Evolutionary conservation across 495 filamentous ascomycete genomes (phyloP).

Genomic region (Penicillium parvum): DNA sequence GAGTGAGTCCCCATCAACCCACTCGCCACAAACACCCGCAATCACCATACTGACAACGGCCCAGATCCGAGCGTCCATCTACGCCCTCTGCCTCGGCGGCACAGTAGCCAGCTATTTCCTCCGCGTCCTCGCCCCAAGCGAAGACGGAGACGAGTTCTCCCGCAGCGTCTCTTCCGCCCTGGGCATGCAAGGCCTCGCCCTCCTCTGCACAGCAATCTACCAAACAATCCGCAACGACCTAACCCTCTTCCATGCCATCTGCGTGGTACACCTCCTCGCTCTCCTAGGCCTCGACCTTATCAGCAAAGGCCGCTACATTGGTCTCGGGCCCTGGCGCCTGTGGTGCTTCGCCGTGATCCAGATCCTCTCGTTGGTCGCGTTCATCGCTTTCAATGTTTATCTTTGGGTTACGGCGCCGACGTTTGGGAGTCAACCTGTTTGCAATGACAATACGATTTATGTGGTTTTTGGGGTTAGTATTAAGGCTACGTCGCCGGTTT

Average conservation of each 20-base stretch:
- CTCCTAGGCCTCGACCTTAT: slow-evolving; percentile 12
- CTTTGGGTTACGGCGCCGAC: slow-evolving; percentile 14
- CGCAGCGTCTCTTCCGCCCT: slow-evolving; percentile 15
- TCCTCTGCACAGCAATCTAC: slow-evolving; percentile 20
- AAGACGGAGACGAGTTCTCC: slow-evolving; percentile 17
- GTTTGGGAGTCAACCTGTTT: slow-evolving; percentile 13
- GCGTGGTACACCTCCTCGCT: slow-evolving; percentile 15
- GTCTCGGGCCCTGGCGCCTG: slow-evolving; percentile 13
- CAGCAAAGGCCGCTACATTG: slow-evolving; percentile 18
- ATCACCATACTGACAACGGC: no score
- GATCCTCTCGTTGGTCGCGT: slow-evolving; percentile 11
- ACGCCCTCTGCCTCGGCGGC: slow-evolving; percentile 16
- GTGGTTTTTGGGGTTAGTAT: slow-evolving; percentile 18
- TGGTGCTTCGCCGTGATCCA: slow-evolving; percentile 12
- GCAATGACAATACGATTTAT: slow-evolving; percentile 11
- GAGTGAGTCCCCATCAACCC: slow-evolving; percentile 4
- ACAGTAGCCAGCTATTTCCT: slow-evolving; percentile 15
- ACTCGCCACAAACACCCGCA: background rate
- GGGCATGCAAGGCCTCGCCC: slow-evolving; percentile 16
- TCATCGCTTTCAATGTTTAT: slow-evolving; percentile 16
- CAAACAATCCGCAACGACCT: slow-evolving; percentile 14
- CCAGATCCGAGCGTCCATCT: slow-evolving; percentile 16
- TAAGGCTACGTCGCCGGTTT: slow-evolving; percentile 12
- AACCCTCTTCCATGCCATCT: slow-evolving; percentile 19
- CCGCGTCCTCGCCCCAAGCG: slow-evolving; percentile 10